These are phyloP conservation scores for Kwoniella dejecticola DNA, from an alignment of 768 basidiomycete species.

Conservation along the genomic window DNA sequence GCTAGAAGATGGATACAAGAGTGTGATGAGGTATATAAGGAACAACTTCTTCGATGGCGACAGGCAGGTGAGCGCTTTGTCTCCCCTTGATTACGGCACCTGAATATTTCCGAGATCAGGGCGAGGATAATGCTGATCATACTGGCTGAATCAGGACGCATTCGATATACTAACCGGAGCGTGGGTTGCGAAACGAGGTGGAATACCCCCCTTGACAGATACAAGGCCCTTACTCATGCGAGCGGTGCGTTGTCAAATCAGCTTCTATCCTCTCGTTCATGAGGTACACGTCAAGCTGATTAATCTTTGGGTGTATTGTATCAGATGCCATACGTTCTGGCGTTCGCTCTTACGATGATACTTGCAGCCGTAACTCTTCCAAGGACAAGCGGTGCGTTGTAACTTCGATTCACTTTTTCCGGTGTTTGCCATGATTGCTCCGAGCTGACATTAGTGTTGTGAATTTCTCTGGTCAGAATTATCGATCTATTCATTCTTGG, in stretches of 20 bases:
- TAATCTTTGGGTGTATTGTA: too few relatives aligned
- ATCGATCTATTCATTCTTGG: conserved; percentile 79
- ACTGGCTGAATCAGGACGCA: conserved; percentile 67
- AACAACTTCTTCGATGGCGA: conserved; percentile 97
- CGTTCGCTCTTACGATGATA: conserved; percentile 84
- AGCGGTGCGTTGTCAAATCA: conserved; percentile 63
- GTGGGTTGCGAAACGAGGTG: conserved; percentile 79
- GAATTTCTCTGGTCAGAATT: conserved; percentile 71
- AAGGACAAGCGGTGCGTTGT: conserved; percentile 73
- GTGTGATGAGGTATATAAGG: conserved; percentile 79
- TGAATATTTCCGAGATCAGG: neutral
- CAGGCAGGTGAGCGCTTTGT: conserved; percentile 65
- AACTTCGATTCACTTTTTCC: too few relatives aligned
- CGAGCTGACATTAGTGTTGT: too few relatives aligned
- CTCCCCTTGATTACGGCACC: neutral
- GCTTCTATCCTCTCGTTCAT: too few relatives aligned
- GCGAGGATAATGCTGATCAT: too few relatives aligned
- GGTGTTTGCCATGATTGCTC: too few relatives aligned
- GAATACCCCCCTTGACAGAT: conserved; percentile 74
- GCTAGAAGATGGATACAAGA: conserved; percentile 84
- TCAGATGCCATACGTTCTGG: conserved; percentile 80
- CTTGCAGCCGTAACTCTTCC: conserved; percentile 82
- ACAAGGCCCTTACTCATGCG: conserved; percentile 77
- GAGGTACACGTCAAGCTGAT: too few relatives aligned
- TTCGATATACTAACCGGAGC: conserved; percentile 90